Conservation (phyloP, 768 basidiomycete genomes). For the Serendipita vermifera region DNA sequence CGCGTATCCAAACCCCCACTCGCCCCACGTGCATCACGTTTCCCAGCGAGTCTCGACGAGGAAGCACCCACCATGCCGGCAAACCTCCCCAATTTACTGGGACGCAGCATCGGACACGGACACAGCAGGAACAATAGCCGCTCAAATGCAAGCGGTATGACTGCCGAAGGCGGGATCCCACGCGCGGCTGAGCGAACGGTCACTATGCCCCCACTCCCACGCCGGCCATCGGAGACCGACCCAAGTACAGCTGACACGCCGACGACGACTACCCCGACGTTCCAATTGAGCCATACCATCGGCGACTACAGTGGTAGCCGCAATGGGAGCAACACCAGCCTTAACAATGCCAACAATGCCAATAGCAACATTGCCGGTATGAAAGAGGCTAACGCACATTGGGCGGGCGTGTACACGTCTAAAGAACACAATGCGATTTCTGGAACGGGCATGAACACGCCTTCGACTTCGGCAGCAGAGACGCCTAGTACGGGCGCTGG, state of each 20-base stretch:
- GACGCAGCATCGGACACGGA: not conserved
- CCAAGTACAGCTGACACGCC: too few relatives aligned
- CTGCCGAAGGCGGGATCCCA: not conserved
- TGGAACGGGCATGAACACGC: too few relatives aligned
- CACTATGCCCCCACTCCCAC: constrained; percentile 2
- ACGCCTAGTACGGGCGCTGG: not conserved
- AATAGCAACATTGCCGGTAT: too few relatives aligned
- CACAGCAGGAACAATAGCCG: not conserved
- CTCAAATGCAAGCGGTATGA: not conserved
- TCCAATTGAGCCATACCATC: too few relatives aligned
- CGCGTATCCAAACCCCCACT: not conserved
- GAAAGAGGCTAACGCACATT: too few relatives aligned
- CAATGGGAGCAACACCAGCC: not conserved
- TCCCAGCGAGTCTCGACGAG: not conserved
- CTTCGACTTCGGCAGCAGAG: too few relatives aligned
- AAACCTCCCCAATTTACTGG: not conserved
- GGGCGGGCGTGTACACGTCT: too few relatives aligned
- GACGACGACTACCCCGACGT: too few relatives aligned
- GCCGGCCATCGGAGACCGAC: not conserved
- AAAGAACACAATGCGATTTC: too few relatives aligned
- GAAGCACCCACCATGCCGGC: not conserved
- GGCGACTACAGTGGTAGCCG: too few relatives aligned
- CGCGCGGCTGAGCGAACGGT: not conserved
- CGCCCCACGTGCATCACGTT: not conserved
- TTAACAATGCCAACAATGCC: not conserved